These are phyloP conservation scores for Diddensiella santjacobensis DNA, from an alignment of 805 yeast species.

Conservation along the genomic window DNA sequence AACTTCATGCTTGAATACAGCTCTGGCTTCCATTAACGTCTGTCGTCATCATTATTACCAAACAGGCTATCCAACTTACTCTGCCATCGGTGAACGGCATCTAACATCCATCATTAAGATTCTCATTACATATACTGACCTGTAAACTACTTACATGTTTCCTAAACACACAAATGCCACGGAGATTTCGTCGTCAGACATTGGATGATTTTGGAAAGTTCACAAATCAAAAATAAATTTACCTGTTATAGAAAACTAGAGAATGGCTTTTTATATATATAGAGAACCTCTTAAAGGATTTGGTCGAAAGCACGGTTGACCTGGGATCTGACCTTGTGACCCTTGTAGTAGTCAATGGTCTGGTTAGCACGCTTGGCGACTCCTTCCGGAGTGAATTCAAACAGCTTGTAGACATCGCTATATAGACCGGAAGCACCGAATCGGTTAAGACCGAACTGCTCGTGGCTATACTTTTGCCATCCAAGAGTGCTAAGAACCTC, in stretches of 20 bases:
- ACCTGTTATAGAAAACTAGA: no score
- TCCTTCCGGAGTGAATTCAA: conserved; percentile 92
- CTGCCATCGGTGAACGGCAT: conserved; percentile 98
- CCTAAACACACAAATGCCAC: conserved; percentile 93
- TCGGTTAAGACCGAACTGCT: conserved; percentile 90
- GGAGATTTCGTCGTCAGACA: conserved; percentile 15
- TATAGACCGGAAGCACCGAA: conserved; percentile 97
- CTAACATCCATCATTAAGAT: no score
- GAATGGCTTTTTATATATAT: no score
- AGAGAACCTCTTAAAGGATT: conserved; percentile 3
- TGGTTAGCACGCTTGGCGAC: conserved; percentile 79
- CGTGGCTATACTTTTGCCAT: conserved; percentile 94
- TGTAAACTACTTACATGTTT: conserved; percentile 56
- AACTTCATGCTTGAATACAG: conserved; percentile 70
- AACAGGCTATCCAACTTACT: conserved; percentile 33
- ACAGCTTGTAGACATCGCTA: conserved; percentile 71
- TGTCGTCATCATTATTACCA: neutral
- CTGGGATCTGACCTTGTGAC: conserved; percentile 67
- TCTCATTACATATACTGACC: no score
- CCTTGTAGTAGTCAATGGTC: conserved; percentile 81
- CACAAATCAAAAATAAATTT: no score
- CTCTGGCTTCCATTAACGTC: conserved; percentile 35
- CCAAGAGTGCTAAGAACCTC: conserved; percentile 91
- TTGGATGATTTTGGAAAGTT: neutral
- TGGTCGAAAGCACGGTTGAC: conserved; percentile 65